phyloP scores from a whole-genome alignment of 768 basidiomycete genomes.

The Lyophyllum shimeji region DNA sequence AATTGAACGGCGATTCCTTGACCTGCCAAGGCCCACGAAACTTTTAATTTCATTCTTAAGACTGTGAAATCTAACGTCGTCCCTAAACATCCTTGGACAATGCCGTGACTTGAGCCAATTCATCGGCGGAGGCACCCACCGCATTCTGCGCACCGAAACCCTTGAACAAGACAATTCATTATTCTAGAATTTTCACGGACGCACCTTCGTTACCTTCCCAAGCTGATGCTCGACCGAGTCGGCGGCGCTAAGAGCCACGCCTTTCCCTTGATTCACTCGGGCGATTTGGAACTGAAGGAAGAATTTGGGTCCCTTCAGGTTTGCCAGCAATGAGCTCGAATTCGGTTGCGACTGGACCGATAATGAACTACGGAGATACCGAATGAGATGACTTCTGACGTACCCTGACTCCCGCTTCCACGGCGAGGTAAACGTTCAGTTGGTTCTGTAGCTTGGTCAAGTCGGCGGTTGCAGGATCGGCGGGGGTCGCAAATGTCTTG shows the following conservation, averaged over 20 bases:
- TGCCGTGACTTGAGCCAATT: conserved; percentile 24
- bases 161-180: not conserved
- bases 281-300: conserved; percentile 32
- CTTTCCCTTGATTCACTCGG: conserved; percentile 24
- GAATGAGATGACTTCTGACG: not conserved
- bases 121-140: conserved; percentile 23
- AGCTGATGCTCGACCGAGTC: conserved; percentile 29
- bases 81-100: conserved; percentile 10
- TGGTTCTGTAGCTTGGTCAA: conserved; percentile 24
- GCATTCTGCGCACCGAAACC: conserved; percentile 20
- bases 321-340: conserved; percentile 19
- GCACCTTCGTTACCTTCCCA: conserved; percentile 24
- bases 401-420: conserved; percentile 27
- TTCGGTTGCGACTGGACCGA: conserved; percentile 21
- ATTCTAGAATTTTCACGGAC: not conserved
- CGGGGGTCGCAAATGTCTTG: conserved; percentile 22
- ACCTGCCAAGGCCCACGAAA: not conserved
- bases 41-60: not conserved
- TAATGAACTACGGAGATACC: not conserved
- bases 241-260: conserved; percentile 20
- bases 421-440: conserved; percentile 26
- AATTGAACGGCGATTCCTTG: not conserved
- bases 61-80: not conserved
- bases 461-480: conserved; percentile 23
- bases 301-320: conserved; percentile 29